These are phyloP conservation scores for Eucalyptus cloeziana DNA, from an alignment of 345 rosid genomes.

Conservation along the genomic window DNA sequence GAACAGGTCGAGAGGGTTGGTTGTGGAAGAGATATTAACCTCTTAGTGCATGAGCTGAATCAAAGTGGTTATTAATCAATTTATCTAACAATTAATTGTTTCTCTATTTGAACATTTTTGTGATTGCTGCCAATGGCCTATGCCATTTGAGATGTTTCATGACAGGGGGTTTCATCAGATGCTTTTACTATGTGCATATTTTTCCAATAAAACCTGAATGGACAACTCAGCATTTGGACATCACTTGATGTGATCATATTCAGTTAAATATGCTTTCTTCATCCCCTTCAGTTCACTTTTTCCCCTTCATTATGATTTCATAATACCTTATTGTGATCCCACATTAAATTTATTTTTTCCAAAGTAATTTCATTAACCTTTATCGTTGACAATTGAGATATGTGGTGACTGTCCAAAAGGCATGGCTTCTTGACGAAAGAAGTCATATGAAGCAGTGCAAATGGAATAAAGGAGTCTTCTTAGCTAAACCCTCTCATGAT, in stretches of 20 bases:
- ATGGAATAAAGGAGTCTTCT: too few relatives aligned
- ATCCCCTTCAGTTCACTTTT: neutral
- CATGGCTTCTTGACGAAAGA: too few relatives aligned
- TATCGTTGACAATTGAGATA: too few relatives aligned
- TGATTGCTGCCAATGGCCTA: neutral
- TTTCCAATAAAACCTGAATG: neutral
- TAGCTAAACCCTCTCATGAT: too few relatives aligned
- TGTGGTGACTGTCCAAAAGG: too few relatives aligned
- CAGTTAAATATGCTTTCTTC: neutral
- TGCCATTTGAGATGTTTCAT: neutral
- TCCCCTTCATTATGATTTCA: neutral
- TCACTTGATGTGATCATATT: neutral
- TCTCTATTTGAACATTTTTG: neutral
- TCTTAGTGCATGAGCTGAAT: neutral
- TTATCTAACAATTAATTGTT: neutral
- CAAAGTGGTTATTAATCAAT: neutral
- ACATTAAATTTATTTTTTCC: too few relatives aligned
- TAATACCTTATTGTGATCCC: too few relatives aligned
- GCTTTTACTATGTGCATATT: neutral
- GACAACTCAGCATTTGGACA: neutral
- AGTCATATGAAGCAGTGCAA: too few relatives aligned
- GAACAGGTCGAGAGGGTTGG: slow-evolving; percentile 59
- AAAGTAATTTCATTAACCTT: too few relatives aligned
- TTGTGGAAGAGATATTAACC: slow-evolving; percentile 30
- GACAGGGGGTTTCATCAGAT: neutral